phyloP scores from a whole-genome alignment of 257 asterid species.

The Fraxinus cuspidata region DNA sequence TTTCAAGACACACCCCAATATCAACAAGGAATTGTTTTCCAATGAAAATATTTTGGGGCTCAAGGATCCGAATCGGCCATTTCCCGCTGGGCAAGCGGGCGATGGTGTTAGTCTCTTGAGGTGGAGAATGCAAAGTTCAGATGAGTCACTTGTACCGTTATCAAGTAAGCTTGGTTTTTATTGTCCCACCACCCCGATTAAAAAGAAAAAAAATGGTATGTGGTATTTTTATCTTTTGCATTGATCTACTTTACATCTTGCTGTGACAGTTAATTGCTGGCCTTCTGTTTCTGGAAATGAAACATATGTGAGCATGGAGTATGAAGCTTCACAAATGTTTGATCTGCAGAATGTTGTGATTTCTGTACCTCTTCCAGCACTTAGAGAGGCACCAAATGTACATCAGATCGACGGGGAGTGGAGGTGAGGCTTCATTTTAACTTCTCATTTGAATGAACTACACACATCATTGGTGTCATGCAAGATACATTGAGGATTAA shows the following conservation, averaged over 20 bases:
- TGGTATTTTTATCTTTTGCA: background rate
- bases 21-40: conserved; percentile 80
- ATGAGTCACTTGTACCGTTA: conserved; percentile 84
- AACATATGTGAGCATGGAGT: conserved; percentile 85
- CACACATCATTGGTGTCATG: background rate
- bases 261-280: conserved; percentile 84
- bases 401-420: conserved; percentile 92
- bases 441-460: conserved; percentile 7
- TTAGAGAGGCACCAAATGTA: conserved; percentile 80
- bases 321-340: conserved; percentile 77
- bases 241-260: conserved; percentile 19
- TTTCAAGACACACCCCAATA: conserved; percentile 91
- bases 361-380: conserved; percentile 95
- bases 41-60: conserved; percentile 77
- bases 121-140: conserved; percentile 94
- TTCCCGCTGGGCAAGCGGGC: conserved; percentile 76
- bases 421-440: conserved; percentile 52
- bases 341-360: conserved; percentile 86
- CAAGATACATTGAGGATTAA: conserved; percentile 10
- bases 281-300: conserved; percentile 91
- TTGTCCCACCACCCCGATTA: background rate
- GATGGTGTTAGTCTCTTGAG: conserved; percentile 81
- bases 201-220: background rate
- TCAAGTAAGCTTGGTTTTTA: conserved; percentile 60
- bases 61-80: conserved; percentile 78